These are phyloP conservation scores for Coffea humblotiana DNA, from an alignment of 305 asterid genomes.

Conservation along the genomic window DNA sequence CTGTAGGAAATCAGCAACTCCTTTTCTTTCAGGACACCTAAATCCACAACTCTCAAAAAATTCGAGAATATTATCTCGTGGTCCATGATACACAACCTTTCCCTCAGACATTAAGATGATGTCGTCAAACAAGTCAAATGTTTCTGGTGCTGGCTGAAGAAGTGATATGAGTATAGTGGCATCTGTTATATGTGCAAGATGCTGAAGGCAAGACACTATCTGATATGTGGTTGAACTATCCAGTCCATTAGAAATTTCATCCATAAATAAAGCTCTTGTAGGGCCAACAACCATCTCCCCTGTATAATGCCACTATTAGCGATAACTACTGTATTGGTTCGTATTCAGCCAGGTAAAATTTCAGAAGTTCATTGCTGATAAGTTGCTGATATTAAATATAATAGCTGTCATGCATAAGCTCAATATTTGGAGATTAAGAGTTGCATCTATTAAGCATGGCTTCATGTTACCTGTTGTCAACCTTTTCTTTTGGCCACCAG, in stretches of 20 bases:
- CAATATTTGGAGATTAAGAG: not conserved
- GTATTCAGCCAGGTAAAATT: not conserved
- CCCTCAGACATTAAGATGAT: slow-evolving; percentile 78
- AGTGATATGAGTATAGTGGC: slow-evolving; percentile 70
- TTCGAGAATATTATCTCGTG: slow-evolving; percentile 43
- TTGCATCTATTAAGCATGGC: not conserved
- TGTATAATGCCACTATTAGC: slow-evolving; percentile 20
- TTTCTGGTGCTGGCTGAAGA: slow-evolving; percentile 89
- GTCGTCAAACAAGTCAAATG: slow-evolving; percentile 79
- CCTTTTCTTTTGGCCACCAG: slow-evolving; percentile 92
- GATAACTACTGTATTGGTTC: not conserved
- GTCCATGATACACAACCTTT: slow-evolving; percentile 65
- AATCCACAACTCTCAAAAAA: slow-evolving; percentile 53
- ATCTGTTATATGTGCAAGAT: slow-evolving; percentile 66
- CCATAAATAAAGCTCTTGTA: slow-evolving; percentile 77
- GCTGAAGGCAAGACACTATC: slow-evolving; percentile 64
- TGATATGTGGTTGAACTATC: slow-evolving; percentile 84
- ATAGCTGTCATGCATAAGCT: not conserved
- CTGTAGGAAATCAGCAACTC: slow-evolving; percentile 58
- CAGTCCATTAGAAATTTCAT: slow-evolving; percentile 77
- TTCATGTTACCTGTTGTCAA: slow-evolving; percentile 56
- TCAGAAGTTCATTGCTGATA: no score
- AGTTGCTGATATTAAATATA: not conserved
- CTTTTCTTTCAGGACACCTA: slow-evolving; percentile 54
- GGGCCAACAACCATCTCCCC: slow-evolving; percentile 92